Evolutionary conservation across 176 grass and related monocot genomes (phyloP), one percentile per base, ranked within the genome.

Genomic region (Cenchrus americanus): DNA sequence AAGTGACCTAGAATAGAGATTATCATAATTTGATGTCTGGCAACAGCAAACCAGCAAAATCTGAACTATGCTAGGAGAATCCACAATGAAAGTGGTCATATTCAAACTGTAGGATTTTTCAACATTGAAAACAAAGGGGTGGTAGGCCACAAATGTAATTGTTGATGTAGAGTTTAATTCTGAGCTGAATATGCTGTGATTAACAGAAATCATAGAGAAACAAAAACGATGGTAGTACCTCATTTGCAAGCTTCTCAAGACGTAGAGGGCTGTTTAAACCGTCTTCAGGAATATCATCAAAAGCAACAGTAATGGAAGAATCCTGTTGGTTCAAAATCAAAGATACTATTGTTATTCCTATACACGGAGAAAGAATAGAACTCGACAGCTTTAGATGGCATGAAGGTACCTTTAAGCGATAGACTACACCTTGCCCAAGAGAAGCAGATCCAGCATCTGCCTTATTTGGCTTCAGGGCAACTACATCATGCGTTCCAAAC

Each of bases 281-380:
- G 85, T 98, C 96, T 90, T 95, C 96, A 85, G 96, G 96, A 54
- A 98, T 92, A 75, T 95, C 96, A 88, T 98, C 93, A 73, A 98
- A 98, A 86, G 89, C 93, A 70, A 98, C 91, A 3, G 81, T 89
- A 84, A 98, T 95, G 54, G 96, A 98, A 84, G 89, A 92, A 85
- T 95, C 95, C 92, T 98, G 62, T 83, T 89, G n/a, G 82, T 79
- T 66, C n/a, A 83, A 61, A 88, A 53, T 75, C 75, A 84, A 65
- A 48, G 71, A 3, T 62, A 43, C 10, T 71, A 71, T 64, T 43
- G 23, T 5, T 21, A 65, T 6, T 63, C 37, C 10, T 82, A 27
- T 5, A 12, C 7, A 14, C 6, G 19, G 55, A 61, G 9, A 2
- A 22, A 24, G 51, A 71, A 6, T 18, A 78, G 70, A 83, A 57